Percentiles rank a stretch among this genome's conserved stretches.
These are phyloP conservation scores for Pichia scutulata DNA, from an alignment of 805 yeast genomes.

Conservation along the genomic window DNA sequence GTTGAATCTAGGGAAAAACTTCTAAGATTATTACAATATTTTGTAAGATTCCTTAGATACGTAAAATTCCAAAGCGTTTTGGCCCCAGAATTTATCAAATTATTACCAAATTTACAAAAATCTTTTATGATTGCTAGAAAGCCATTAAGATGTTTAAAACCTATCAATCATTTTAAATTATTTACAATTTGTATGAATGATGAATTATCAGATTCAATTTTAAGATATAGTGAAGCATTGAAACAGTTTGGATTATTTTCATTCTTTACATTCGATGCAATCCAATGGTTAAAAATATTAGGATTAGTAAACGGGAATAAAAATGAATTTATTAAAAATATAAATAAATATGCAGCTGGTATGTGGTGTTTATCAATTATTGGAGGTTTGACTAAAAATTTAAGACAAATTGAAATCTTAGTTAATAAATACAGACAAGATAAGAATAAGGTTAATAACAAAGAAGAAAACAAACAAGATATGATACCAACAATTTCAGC, in stretches of 20 bases:
- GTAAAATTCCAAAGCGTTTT: background rate
- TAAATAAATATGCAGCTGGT: conserved; percentile 53
- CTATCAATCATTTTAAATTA: conserved; percentile 62
- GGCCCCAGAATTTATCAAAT: background rate
- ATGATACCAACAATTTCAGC: conserved; percentile 34
- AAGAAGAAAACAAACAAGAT: conserved; percentile 5
- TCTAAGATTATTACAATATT: conserved; percentile 71
- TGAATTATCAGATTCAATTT: conserved; percentile 54
- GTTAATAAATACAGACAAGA: conserved; percentile 20
- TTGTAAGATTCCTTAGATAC: conserved; percentile 59
- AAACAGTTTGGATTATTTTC: conserved; percentile 57
- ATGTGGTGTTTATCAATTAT: conserved; percentile 73
- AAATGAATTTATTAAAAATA: conserved; percentile 26
- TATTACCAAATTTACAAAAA: conserved; percentile 4
- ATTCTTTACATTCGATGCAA: conserved; percentile 55
- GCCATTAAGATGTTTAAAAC: conserved; percentile 77
- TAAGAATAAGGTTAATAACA: conserved; percentile 13
- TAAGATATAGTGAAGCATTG: conserved; percentile 43
- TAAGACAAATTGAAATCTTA: conserved; percentile 45
- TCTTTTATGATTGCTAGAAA: conserved; percentile 41
- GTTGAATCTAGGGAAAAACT: conserved; percentile 73
- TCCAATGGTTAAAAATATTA: conserved; percentile 53
- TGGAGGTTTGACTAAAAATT: conserved; percentile 53
- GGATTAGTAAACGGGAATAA: conserved; percentile 39
- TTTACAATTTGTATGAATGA: conserved; percentile 62